A percentile compares a stretch with the other conserved stretches of the same genome.
These are phyloP conservation scores for Ricinus communis DNA, from an alignment of 345 rosid genomes.

Conservation along the genomic window DNA sequence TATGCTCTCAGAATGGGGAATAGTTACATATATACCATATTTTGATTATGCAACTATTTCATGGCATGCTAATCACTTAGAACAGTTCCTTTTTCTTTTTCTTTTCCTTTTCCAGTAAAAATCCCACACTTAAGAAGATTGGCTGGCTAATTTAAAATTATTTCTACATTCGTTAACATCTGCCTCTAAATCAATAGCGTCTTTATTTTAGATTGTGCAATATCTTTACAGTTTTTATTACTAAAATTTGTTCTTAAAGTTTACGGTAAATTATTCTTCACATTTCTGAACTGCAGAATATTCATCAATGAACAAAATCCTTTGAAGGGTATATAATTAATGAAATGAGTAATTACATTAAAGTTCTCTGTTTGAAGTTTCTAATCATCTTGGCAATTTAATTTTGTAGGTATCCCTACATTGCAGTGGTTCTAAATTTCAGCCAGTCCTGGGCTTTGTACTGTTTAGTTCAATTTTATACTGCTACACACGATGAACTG, in stretches of 20 bases:
- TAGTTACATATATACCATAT: too few species aligned
- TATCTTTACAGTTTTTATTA: neutral
- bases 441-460: slow-evolving; percentile 99
- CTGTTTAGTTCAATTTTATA: slow-evolving; percentile 93
- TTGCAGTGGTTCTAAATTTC: slow-evolving; percentile 95
- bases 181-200: too few species aligned
- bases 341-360: slow-evolving; percentile 1
- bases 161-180: too few species aligned
- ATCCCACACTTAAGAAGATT: too few species aligned
- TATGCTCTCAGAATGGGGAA: too few species aligned
- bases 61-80: too few species aligned
- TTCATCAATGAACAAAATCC: neutral
- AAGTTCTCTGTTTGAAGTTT: neutral
- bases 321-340: neutral
- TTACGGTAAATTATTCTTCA: neutral
- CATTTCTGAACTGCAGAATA: neutral
- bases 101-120: too few species aligned
- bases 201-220: neutral
- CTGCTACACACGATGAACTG: slow-evolving; percentile 83
- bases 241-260: neutral
- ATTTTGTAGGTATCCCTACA: slow-evolving; percentile 82
- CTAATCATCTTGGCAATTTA: slow-evolving; percentile 21
- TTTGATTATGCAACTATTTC: too few species aligned
- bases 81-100: too few species aligned
- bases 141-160: too few species aligned